Evolutionary conservation across 106 monocot genomes (phyloP).

Genomic region (Apostasia ramifera): DNA sequence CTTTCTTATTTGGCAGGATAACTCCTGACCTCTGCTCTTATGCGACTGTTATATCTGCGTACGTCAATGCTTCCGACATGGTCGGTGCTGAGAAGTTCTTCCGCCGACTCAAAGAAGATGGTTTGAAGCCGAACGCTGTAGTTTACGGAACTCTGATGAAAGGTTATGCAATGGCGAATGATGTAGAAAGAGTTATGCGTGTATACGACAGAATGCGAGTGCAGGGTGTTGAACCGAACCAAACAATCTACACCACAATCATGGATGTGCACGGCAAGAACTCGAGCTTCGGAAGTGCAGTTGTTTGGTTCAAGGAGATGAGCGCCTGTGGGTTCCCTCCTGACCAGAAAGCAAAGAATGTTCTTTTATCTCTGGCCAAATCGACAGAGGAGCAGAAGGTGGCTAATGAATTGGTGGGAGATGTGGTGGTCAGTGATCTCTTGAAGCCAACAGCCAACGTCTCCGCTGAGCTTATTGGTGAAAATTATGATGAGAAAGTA

Average conservation of each 20-base stretch:
- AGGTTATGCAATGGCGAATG: slow-evolving; percentile 79
- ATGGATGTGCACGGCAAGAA: slow-evolving; percentile 94
- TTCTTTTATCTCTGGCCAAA: slow-evolving; percentile 73
- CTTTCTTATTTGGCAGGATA: slow-evolving; percentile 25
- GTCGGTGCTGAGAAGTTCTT: slow-evolving; percentile 92
- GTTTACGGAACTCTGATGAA: slow-evolving; percentile 93
- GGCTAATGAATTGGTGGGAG: slow-evolving; percentile 63
- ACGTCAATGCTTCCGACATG: slow-evolving; percentile 93
- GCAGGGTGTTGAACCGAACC: slow-evolving; percentile 77
- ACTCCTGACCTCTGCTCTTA: slow-evolving; percentile 87
- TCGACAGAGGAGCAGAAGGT: slow-evolving; percentile 57
- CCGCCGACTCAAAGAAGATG: slow-evolving; percentile 72
- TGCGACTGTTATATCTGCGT: slow-evolving; percentile 84
- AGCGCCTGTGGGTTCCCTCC: slow-evolving; percentile 50
- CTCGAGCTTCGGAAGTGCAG: slow-evolving; percentile 72
- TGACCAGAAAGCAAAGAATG: slow-evolving; percentile 88
- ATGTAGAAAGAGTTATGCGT: slow-evolving; percentile 70
- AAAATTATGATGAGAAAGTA: neutral
- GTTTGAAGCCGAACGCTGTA: slow-evolving; percentile 73
- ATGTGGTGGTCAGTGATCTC: slow-evolving; percentile 8
- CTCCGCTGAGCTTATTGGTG: slow-evolving; percentile 1
- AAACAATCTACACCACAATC: slow-evolving; percentile 83
- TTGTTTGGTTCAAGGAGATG: slow-evolving; percentile 93
- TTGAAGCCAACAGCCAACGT: neutral
- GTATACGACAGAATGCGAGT: slow-evolving; percentile 77